Conservation (phyloP, 164 flowering plant species). For the Vitis rotundifolia region DNA sequence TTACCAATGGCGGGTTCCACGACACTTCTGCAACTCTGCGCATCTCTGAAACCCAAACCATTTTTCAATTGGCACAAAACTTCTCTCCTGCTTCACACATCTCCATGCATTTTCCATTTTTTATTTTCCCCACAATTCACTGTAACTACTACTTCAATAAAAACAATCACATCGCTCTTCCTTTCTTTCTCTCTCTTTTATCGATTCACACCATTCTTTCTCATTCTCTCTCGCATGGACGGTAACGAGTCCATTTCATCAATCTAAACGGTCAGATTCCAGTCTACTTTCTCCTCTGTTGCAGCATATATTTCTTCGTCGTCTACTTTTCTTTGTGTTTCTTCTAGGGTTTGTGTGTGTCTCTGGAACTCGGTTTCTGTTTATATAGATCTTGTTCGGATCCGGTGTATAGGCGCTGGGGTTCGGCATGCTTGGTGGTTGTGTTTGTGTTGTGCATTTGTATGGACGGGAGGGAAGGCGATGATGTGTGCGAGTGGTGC, state of each 20-base stretch:
- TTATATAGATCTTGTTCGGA: neutral
- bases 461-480: neutral
- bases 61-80: too few relatives aligned
- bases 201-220: neutral
- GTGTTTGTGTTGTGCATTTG: neutral
- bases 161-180: neutral
- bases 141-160: neutral
- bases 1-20: slow-evolving; percentile 32
- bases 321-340: too few relatives aligned
- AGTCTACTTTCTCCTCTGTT: neutral
- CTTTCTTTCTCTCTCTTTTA: slow-evolving; percentile 5
- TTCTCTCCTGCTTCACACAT: slow-evolving; percentile 5
- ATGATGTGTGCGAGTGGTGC: slow-evolving; percentile 1
- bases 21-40: slow-evolving; percentile 16
- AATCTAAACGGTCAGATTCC: slow-evolving; percentile 35
- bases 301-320: slow-evolving; percentile 2
- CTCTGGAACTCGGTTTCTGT: too few relatives aligned
- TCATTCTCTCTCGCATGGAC: slow-evolving; percentile 21
- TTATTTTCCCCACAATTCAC: neutral
- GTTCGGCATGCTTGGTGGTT: too few relatives aligned
- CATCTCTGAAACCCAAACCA: neutral
- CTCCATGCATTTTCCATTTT: slow-evolving; percentile 5
- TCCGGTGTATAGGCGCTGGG: neutral
- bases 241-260: slow-evolving; percentile 9
- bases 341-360: too few relatives aligned